Evolutionary conservation across 192 early-diverging fungal species (phyloP), one percentile per base, ranked within the genome.

Genomic region (Borealophlyctis nickersoniae): DNA sequence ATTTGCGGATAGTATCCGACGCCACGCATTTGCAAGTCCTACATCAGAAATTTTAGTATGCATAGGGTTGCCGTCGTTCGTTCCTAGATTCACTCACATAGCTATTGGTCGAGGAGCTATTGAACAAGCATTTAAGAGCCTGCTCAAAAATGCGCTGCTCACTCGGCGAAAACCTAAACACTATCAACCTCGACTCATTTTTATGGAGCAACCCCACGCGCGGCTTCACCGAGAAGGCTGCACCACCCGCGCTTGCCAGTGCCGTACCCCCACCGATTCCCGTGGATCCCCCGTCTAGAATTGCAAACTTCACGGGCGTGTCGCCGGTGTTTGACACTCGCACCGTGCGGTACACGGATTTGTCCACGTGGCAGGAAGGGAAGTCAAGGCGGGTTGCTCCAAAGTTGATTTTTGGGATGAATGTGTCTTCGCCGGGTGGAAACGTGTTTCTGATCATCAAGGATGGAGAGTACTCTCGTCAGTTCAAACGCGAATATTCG

Each of bases 331-430:
- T 84, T 2, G 68, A 64, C 29, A 84, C 66, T 0, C 74, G 55
- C 4, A 84, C 62, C 19, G 80, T 84, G 36, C 76, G 62, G 55
- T 84, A 84, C 2, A 74, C 71, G 30, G 79, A 72, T 39, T 71
- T 71, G 58, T 80, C 78, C 1, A 80, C 70, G 60, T 80, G 66
- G 62, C 80, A 81, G 4, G 81, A 50, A 1, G 82, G 81, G 49
- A 84, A 83, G 30, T 81, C 77, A 23, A 84, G 55, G 5, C 72
- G 70, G 0, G 52, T 60, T 23, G 67, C 65, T 0, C 70, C 60
- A 65, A 84, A 79, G 32, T 74, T 52, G 52, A 84, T 71, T 63
- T 84, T 84, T 23, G 82, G 82, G 31, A 84, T 78, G 63, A 80
- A 84, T 16, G 75, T 72, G 31, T 79, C 77, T 63, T 77, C 62